Conservation (phyloP, 257 asterid genomes). For the Nicotiana tabacum region DNA sequence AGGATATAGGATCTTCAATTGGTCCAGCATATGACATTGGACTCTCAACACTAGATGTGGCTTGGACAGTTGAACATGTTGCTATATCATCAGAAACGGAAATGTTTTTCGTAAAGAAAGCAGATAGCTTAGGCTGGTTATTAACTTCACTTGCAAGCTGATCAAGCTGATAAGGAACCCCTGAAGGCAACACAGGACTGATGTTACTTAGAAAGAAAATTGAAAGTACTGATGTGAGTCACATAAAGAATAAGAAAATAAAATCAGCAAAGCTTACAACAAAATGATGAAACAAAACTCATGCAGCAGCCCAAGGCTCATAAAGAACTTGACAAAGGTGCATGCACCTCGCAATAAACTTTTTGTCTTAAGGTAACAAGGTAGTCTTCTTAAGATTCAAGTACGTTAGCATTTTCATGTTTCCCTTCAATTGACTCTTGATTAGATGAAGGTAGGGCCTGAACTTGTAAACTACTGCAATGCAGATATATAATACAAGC, state of each 20-base stretch:
- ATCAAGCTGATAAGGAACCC: constrained; percentile 90
- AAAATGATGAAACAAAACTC: not conserved
- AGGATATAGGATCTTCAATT: constrained; percentile 22
- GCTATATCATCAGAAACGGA: constrained; percentile 27
- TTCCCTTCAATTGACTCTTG: not conserved
- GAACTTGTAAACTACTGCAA: not conserved
- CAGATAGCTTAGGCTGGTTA: constrained; percentile 72
- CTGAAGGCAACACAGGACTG: constrained; percentile 29
- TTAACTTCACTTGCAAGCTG: constrained; percentile 55
- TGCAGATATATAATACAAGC: not conserved
- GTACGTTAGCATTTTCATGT: not conserved
- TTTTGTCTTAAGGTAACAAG: not conserved
- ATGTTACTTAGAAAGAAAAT: not conserved
- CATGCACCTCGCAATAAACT: not conserved
- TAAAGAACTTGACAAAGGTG: not conserved
- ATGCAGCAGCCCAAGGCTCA: not conserved
- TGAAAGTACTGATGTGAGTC: not conserved
- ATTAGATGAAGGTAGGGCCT: not conserved
- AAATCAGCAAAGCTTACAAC: not conserved
- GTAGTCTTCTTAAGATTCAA: not conserved
- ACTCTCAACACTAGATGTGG: constrained; percentile 24
- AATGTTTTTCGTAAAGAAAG: constrained; percentile 57
- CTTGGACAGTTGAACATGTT: constrained; percentile 27
- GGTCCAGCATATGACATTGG: constrained; percentile 19
- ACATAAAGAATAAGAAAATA: not conserved